Evolutionary conservation across 1,139 yeast species (phyloP).

Genomic region (Lodderomyces margitis): DNA sequence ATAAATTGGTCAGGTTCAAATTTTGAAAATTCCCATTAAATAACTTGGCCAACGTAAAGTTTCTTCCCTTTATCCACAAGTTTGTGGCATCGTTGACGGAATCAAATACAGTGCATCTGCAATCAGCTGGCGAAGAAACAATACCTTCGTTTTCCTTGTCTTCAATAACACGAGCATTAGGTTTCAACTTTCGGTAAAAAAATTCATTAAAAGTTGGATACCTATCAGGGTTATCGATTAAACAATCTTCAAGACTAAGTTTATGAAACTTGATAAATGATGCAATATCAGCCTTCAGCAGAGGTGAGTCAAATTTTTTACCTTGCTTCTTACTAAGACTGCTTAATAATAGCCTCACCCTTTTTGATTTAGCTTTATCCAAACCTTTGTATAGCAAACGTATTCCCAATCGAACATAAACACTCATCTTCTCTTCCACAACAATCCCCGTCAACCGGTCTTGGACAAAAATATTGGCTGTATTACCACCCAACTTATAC

Average conservation of each 20-base stretch:
- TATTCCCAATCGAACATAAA: slow-evolving; percentile 84
- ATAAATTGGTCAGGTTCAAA: slow-evolving; percentile 28
- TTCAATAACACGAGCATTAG: slow-evolving; percentile 70
- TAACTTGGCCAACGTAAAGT: slow-evolving; percentile 66
- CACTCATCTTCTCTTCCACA: slow-evolving; percentile 88
- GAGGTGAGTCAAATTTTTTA: slow-evolving; percentile 68
- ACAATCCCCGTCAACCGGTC: slow-evolving; percentile 86
- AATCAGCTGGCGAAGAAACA: slow-evolving; percentile 83
- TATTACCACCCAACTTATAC: slow-evolving; percentile 82
- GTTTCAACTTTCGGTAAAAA: slow-evolving; percentile 75
- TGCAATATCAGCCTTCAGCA: slow-evolving; percentile 63
- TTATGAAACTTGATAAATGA: slow-evolving; percentile 82
- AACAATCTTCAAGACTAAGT: slow-evolving; percentile 69
- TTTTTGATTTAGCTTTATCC: slow-evolving; percentile 50
- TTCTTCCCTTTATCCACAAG: slow-evolving; percentile 88
- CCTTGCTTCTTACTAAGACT: slow-evolving; percentile 82
- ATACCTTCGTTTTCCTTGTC: slow-evolving; percentile 47
- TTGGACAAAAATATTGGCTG: slow-evolving; percentile 92
- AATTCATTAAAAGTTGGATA: slow-evolving; percentile 83
- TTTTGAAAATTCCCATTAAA: slow-evolving; percentile 56
- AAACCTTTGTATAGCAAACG: slow-evolving; percentile 78
- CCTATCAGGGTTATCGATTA: slow-evolving; percentile 43
- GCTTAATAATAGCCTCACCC: slow-evolving; percentile 57
- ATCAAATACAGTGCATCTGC: slow-evolving; percentile 73
- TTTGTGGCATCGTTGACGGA: slow-evolving; percentile 63